Base-by-base conservation (phyloP, 352 stramenopile genomes). In the Plasmopara viticola region DNA sequence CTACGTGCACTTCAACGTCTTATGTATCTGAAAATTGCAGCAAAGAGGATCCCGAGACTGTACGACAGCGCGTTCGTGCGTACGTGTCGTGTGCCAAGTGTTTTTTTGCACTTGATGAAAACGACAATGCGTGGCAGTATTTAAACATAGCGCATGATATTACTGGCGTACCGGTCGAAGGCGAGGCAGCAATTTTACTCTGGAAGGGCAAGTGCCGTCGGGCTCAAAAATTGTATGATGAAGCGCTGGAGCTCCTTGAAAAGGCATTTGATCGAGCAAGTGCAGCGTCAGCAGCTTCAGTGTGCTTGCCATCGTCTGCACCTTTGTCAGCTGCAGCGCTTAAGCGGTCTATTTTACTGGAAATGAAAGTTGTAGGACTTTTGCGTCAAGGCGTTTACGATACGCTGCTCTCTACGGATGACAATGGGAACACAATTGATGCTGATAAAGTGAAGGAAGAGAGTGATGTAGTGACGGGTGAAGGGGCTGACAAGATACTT, bases 131-230 rank as follows among this genome's bases (percentile, higher is more conserved):
- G 17, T 66, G 61, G 43, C 59, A 74, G 33, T 70, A 75, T 15
- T 53, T 81, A 28, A 65, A 56, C 37, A 78, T 74, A 33, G 62
- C 60, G 5, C 57, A 74, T 14, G 70, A 70, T 41, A 70, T 72
- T 7, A 34, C 31, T 2, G 49, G 58, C 14, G 45, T 79, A 9
- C 69, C 69, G 0, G 58, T 79, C 4, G 62, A 72, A 30, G 61
- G 74, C 9, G 72, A 84, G 18, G 74, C 78, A 9, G 60, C 61
- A 2, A 75, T 78, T 17, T 51, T 84, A 30, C 54, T 88, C 5
- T 88, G 78, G 78, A 75, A 74, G 41, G 74, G 68, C 20, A 81
- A 81, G 34, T 86, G 78, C 48, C 67, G 68, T 48, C 78, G 78
- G n/a, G 69, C 75, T 20, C 62, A 76, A 41, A 72, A 79, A 56